Evolutionary conservation across 1,139 yeast species (phyloP), one percentile per base, ranked within the genome.

Genomic region (Magnusiomyces fungicola): DNA sequence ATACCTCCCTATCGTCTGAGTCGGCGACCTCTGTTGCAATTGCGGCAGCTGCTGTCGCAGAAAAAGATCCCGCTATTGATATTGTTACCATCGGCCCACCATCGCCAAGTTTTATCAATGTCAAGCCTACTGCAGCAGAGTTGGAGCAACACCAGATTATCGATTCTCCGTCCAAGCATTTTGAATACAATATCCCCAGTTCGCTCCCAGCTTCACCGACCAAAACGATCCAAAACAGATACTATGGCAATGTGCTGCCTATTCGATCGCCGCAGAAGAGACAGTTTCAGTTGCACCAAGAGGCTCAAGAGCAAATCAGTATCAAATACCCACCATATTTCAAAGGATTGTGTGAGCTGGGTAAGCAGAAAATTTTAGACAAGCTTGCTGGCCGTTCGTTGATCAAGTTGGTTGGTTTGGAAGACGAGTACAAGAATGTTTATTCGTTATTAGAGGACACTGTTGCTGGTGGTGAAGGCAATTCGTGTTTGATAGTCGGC

Each of bases 401-500:
- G 3, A 27, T 40, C 22, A 10, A 18, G 10, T 18, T 27, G 3
- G 43, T 64, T 3, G 67, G 68, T 3, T 58, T 66, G 12, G 68
- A 65, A 4, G 43, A 41, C 1, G 63, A 61, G 37, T 51, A 47
- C 55, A 46, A 67, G 2, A 83, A 82, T 53, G 62, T 89, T 1
- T 76, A 75, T 54, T 68, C 71, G 14, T 64, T 85, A 57, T 63
- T 90, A 52, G 79, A 79, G 51, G 81, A 81, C 55, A 83, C 96
- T 0, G 73, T 90, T 0, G 67, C 71, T 18, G 79, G 79, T 55
- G 76, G 78, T 36, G 95, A 88, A 57, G 92, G 96, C 3, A 89
- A 86, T 61, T 89, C 97, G 0, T 79, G 83, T 9, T 69, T 90
- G 10, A 53, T 92, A 1, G 74, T 88, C 44, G 98, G 98, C 0